A percentile compares a stretch with the other conserved stretches of the same genome.
These are phyloP conservation scores for Marsdenia floribunda DNA, from an alignment of 257 asterid species.

Conservation along the genomic window DNA sequence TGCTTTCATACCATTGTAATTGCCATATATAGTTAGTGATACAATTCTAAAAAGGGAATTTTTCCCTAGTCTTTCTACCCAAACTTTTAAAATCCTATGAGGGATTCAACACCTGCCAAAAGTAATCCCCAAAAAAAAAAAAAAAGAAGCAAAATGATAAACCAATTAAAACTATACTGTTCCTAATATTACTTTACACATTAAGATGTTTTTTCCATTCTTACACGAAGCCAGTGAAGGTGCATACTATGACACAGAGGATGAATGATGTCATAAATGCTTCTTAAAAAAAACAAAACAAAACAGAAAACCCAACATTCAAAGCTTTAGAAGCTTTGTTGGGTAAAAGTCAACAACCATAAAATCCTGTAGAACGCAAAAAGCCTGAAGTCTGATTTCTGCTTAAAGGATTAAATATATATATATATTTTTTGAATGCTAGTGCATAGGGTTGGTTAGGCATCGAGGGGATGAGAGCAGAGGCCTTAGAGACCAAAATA, in stretches of 20 bases:
- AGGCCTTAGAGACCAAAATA: no score
- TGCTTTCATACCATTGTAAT: slow-evolving; percentile 17
- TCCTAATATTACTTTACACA: background rate
- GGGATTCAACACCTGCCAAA: background rate
- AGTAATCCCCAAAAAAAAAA: no score
- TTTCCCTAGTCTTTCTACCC: slow-evolving; percentile 3
- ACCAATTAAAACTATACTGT: background rate
- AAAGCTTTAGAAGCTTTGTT: background rate
- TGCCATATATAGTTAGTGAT: slow-evolving; percentile 4
- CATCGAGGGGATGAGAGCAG: slow-evolving; percentile 1
- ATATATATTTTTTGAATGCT: background rate
- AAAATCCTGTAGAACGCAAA: slow-evolving; percentile 2
- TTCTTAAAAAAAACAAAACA: no score
- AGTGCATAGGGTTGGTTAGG: slow-evolving; percentile 1
- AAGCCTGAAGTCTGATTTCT: slow-evolving; percentile 1
- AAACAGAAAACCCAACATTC: background rate
- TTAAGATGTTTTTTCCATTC: background rate
- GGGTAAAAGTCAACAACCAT: slow-evolving; percentile 8
- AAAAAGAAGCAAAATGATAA: background rate
- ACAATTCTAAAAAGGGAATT: slow-evolving; percentile 13
- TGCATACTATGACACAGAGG: background rate
- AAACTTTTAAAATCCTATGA: background rate
- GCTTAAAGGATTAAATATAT: background rate
- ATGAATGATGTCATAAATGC: background rate
- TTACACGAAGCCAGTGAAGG: background rate